phyloP scores from a whole-genome alignment of 2,329 filamentous ascomycete genomes.

The Colletotrichum plurivorum region DNA sequence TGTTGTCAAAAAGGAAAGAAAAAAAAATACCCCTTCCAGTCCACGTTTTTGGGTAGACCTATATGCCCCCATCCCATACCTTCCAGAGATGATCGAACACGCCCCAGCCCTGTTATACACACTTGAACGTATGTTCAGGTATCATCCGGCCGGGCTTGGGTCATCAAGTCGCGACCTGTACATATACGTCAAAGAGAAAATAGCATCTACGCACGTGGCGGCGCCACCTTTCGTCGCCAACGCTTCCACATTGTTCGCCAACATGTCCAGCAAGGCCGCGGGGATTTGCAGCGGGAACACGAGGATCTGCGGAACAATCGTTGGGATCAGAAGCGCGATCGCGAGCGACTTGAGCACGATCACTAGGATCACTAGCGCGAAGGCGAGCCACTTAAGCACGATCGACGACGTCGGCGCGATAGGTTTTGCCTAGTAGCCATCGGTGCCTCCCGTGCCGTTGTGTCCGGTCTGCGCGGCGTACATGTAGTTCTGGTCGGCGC shows the following conservation, averaged over 20 bases:
- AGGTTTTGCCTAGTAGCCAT: conserved; percentile 61
- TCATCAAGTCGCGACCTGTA: conserved; percentile 31
- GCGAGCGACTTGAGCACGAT: too few species aligned
- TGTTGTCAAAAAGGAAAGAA: conserved; percentile 23
- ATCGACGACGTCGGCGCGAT: not conserved
- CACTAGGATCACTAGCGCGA: too few species aligned
- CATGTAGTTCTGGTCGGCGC: conserved; percentile 62
- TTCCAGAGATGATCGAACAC: conserved; percentile 14
- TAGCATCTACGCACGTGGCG: not conserved
- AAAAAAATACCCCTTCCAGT: conserved; percentile 26
- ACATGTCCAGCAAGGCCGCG: too few species aligned
- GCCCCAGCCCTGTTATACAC: conserved; percentile 50
- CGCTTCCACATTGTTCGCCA: too few species aligned
- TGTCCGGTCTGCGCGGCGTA: conserved; percentile 69
- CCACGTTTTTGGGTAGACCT: conserved; percentile 37
- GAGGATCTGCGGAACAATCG: too few species aligned
- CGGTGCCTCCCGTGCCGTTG: conserved; percentile 69
- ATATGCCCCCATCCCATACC: conserved; percentile 25
- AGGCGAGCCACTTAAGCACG: too few species aligned
- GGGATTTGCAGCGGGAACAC: too few species aligned
- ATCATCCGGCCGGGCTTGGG: conserved; percentile 42
- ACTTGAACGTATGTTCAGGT: conserved; percentile 44
- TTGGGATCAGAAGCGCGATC: too few species aligned
- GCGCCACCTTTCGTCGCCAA: too few species aligned
- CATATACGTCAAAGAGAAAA: conserved; percentile 28